phyloP scores from a whole-genome alignment of 2,329 filamentous ascomycete genomes.

The Beauveria scarabaeidicola region DNA sequence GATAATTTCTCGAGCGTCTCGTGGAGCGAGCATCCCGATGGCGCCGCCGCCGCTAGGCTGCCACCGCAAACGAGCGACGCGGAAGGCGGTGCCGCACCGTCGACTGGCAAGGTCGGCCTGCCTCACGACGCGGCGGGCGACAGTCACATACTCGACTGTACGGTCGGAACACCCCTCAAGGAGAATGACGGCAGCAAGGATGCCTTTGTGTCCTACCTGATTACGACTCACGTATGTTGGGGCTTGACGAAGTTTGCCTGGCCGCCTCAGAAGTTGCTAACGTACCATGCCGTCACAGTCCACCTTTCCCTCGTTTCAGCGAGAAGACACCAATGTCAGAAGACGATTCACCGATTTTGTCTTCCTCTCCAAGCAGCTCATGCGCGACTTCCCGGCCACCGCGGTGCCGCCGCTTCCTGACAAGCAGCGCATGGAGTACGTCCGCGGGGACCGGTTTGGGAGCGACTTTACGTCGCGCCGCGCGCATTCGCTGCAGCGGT shows the following conservation, averaged over 20 bases:
- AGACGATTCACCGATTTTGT: constrained; percentile 96
- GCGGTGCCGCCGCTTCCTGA: constrained; percentile 92
- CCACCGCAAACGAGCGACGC: constrained; percentile 1
- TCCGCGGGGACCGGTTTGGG: constrained; percentile 90
- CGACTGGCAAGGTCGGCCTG: constrained; percentile 16
- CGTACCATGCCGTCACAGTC: constrained; percentile 48
- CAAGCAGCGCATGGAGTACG: constrained; percentile 99
- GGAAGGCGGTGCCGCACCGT: not conserved
- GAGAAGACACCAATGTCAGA: constrained; percentile 67
- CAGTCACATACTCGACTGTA: constrained; percentile 72
- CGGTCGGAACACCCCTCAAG: constrained; percentile 75
- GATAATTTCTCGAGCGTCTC: constrained; percentile 77
- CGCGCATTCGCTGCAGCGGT: constrained; percentile 84
- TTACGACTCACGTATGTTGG: constrained; percentile 69
- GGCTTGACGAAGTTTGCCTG: not conserved
- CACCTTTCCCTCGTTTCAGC: constrained; percentile 88
- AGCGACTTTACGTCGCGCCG: constrained; percentile 83
- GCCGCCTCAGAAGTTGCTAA: not conserved
- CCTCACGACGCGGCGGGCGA: constrained; percentile 54
- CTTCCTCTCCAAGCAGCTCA: constrained; percentile 87
- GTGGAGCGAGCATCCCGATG: constrained; percentile 56
- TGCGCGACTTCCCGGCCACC: constrained; percentile 79
- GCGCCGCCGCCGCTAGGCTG: constrained; percentile 11
- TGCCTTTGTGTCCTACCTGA: constrained; percentile 89
- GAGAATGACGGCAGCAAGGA: constrained; percentile 96